Base-by-base conservation (phyloP, 2,329 filamentous ascomycete species). In the Raffaelea albimanens region DNA sequence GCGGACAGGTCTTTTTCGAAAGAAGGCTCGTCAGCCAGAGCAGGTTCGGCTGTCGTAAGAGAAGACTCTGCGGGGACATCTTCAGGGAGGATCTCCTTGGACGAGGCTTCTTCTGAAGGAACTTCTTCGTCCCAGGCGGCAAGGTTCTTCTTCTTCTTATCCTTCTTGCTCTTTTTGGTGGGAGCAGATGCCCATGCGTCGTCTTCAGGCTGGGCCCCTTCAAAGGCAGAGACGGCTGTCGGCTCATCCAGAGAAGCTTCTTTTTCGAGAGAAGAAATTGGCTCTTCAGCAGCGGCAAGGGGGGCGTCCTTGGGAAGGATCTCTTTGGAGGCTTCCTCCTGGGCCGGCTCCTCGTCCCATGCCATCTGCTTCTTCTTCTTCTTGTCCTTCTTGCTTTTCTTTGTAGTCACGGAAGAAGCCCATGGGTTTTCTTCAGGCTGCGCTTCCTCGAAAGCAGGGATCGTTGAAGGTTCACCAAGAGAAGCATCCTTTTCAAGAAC, bases 331-430 rank as follows among this genome's bases (percentile, higher is more conserved):
- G n/a, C n/a, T n/a, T n/a, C n/a, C n/a, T n/a, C n/a, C n/a, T n/a
- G n/a, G n/a, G n/a, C n/a, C n/a, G n/a, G n/a, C n/a, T 29, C 25
- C 7, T 40, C 18, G 34, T 52, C 52, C 47, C 50, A 23, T 21
- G 23, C 36, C n/a, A 19, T 36, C 5, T 22, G 2, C 5, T 22
- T 39, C 8, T 45, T 40, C 22, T 25, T 20, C 14, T 38, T 38
- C 18, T 38, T 38, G 34, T 38, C 34, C 18, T 38, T 38, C 34
- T 38, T 38, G 34, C 34, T 38, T 16, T 38, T 38, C 34, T 38
- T 38, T 5, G 34, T 16, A 38, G 34, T 8, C 8, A 13, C 25
- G 7, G 25, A 7, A 31, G 10, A 36, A 11, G 43, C 25, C 22
- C 22, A 21, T 11, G 18, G 8, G 21, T 23, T 16, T 11, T 36